Conservation (phyloP, 805 yeast species). For the Candida tammaniensis region DNA sequence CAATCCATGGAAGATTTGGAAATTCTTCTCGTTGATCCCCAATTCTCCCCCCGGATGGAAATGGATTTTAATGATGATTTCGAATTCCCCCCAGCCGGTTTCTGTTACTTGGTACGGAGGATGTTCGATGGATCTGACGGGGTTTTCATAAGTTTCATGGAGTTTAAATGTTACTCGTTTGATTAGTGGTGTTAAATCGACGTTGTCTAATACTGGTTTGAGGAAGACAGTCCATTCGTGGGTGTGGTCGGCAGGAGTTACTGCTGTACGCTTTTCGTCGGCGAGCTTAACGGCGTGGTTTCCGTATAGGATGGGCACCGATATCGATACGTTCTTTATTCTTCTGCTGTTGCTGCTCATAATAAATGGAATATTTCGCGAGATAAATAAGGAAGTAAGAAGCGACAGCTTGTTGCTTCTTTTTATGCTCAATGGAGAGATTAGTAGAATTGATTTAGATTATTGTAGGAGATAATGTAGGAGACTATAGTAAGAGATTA, state of each 20-base stretch:
- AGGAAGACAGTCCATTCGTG: constrained; percentile 95
- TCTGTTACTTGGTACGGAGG: constrained; percentile 97
- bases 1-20: constrained; percentile 82
- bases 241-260: constrained; percentile 79
- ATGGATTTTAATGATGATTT: constrained; percentile 80
- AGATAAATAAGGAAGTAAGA: too few species aligned
- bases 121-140: constrained; percentile 78
- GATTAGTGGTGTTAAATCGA: constrained; percentile 76
- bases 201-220: constrained; percentile 64
- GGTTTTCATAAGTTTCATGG: constrained; percentile 89
- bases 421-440: too few species aligned
- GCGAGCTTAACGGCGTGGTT: constrained; percentile 36
- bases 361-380: too few species aligned
- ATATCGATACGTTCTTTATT: constrained; percentile 33
- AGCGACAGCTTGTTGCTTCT: too few species aligned
- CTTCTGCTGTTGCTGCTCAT: constrained; percentile 18
- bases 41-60: constrained; percentile 74
- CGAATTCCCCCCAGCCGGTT: constrained; percentile 99
- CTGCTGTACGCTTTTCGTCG: constrained; percentile 35
- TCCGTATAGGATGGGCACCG: constrained; percentile 44
- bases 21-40: constrained; percentile 71
- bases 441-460: too few species aligned
- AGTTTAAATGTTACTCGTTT: constrained; percentile 91
- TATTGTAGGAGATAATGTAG: too few species aligned
- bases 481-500: too few species aligned